Percentiles rank a stretch among this genome's conserved stretches.
Conservation (phyloP, 306 rosid genomes). For the Castanea crenata region DNA sequence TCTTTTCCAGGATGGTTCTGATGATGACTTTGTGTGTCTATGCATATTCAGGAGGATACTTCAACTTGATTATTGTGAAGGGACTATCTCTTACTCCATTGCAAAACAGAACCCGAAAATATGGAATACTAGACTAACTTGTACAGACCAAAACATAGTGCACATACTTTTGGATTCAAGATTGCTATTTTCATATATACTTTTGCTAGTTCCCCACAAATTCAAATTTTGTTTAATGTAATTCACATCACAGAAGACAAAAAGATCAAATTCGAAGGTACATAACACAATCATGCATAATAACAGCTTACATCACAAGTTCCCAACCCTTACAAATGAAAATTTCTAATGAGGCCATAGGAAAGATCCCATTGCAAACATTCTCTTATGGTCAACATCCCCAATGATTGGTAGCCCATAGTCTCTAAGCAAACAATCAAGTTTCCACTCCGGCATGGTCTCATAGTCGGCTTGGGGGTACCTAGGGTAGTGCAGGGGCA, state of each 20-base stretch:
- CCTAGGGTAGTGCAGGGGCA: conserved; percentile 71
- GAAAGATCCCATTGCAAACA: conserved; percentile 64
- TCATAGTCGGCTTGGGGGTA: conserved; percentile 56
- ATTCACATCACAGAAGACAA: no score
- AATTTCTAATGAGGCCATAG: conserved; percentile 36
- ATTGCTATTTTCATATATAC: no score
- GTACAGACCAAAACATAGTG: no score
- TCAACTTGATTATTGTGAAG: conserved; percentile 86
- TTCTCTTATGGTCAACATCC: conserved; percentile 47
- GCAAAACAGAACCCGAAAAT: conserved; percentile 31
- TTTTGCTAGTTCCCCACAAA: no score
- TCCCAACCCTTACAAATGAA: neutral
- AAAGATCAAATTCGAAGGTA: neutral
- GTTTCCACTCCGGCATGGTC: conserved; percentile 67
- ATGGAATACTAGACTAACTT: conserved; percentile 38
- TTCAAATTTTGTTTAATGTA: no score
- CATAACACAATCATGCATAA: neutral
- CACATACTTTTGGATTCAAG: no score
- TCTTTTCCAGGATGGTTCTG: neutral
- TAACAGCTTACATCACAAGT: neutral
- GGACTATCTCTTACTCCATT: conserved; percentile 78
- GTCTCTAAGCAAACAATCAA: conserved; percentile 58
- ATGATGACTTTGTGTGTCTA: neutral
- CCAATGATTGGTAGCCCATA: conserved; percentile 58
- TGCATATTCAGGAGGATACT: conserved; percentile 74